Evolutionary conservation across 2,329 filamentous ascomycete genomes (phyloP).

Genomic region (Samsoniella hepiali): DNA sequence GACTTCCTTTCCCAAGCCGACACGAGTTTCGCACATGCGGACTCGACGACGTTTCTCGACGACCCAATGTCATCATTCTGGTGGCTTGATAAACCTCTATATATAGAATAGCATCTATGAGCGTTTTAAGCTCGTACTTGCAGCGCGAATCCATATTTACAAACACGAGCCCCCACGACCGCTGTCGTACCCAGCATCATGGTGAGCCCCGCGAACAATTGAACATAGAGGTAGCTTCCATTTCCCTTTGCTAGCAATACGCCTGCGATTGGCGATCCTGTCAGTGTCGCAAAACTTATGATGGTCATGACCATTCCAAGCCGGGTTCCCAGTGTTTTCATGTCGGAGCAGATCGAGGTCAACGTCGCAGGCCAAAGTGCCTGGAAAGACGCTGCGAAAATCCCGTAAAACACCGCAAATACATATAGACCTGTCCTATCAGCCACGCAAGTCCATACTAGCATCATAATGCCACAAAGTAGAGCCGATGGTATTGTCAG

Average conservation of each 20-base stretch:
- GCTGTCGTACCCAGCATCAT: neutral
- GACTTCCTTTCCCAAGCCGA: neutral
- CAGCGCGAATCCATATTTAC: neutral
- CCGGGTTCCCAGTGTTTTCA: neutral
- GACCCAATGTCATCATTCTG: neutral
- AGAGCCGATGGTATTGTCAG: slow-evolving; percentile 50
- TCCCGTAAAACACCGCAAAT: neutral
- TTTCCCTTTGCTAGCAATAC: neutral
- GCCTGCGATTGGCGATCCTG: neutral
- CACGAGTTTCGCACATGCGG: neutral
- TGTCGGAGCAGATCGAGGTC: neutral
- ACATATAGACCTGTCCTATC: neutral
- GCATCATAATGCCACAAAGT: neutral
- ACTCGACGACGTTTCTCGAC: neutral
- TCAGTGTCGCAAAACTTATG: neutral
- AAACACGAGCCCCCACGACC: neutral
- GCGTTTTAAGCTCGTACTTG: neutral
- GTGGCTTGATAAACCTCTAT: slow-evolving; percentile 6
- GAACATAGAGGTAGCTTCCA: neutral
- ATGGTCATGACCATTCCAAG: neutral
- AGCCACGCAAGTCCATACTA: neutral
- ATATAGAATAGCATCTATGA: neutral
- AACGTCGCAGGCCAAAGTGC: neutral
- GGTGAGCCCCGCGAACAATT: slow-evolving; percentile 1
- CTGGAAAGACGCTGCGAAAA: neutral